Conservation (phyloP, 805 yeast genomes). For the Metschnikowia matae region DNA sequence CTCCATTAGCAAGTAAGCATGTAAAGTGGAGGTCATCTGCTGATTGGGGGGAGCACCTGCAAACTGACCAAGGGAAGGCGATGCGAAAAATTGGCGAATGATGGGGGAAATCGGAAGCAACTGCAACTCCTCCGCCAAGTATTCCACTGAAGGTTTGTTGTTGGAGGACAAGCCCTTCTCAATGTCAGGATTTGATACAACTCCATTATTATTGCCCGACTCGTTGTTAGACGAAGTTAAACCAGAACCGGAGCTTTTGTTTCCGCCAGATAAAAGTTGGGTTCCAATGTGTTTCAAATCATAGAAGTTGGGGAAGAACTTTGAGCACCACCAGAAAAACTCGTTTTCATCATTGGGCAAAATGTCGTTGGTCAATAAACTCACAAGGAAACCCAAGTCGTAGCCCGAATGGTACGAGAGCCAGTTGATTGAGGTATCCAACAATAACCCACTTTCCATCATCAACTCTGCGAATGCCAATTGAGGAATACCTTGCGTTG, state of each 20-base stretch:
- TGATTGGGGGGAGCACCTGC: constrained; percentile 23
- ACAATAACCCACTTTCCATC: constrained; percentile 79
- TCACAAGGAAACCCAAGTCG: constrained; percentile 84
- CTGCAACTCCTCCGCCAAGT: constrained; percentile 61
- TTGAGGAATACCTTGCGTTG: constrained; percentile 71
- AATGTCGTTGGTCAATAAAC: constrained; percentile 65
- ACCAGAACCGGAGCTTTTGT: constrained; percentile 4
- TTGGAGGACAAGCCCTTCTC: constrained; percentile 10
- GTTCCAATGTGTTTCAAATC: constrained; percentile 65
- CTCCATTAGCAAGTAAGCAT: constrained; percentile 61
- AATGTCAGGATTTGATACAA: constrained; percentile 3
- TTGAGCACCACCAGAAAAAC: constrained; percentile 63
- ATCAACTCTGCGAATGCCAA: constrained; percentile 79
- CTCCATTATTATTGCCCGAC: background rate
- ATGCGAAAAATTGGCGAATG: constrained; percentile 37
- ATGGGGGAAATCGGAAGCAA: constrained; percentile 59
- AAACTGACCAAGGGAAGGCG: constrained; percentile 15
- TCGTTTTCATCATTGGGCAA: constrained; percentile 82
- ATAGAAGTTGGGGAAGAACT: constrained; percentile 76
- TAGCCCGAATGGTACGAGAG: constrained; percentile 90
- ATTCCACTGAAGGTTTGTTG: constrained; percentile 51
- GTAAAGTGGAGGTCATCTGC: constrained; percentile 48
- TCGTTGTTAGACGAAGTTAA: constrained; percentile 4
- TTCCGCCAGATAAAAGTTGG: constrained; percentile 25
- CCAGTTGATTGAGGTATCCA: constrained; percentile 76